These are phyloP conservation scores for Russula sp. DNA, from an alignment of 768 basidiomycete species.

Conservation along the genomic window DNA sequence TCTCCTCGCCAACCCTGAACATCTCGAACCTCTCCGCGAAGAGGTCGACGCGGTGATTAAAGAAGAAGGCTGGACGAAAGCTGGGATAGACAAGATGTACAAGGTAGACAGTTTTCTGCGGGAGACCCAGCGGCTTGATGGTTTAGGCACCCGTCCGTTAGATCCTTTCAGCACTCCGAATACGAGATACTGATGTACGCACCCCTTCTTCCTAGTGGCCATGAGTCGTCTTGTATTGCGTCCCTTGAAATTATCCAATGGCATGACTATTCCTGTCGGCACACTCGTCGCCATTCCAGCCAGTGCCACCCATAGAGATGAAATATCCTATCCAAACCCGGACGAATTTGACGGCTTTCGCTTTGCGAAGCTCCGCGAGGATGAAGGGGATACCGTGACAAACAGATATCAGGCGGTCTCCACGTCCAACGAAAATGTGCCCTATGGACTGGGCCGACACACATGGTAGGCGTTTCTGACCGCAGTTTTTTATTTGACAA, in stretches of 20 bases:
- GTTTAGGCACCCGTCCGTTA: conserved; percentile 3
- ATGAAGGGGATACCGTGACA: conserved; percentile 19
- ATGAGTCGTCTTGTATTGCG: conserved; percentile 32
- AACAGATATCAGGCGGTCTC: background rate
- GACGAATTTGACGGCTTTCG: conserved; percentile 43
- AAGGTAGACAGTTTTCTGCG: conserved; percentile 40
- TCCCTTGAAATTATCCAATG: conserved; percentile 38
- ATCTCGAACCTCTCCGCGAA: conserved; percentile 31
- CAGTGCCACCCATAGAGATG: conserved; percentile 40
- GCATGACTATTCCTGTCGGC: conserved; percentile 41
- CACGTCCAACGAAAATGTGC: background rate
- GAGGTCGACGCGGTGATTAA: conserved; percentile 29
- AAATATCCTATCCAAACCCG: conserved; percentile 43
- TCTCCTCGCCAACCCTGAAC: conserved; percentile 32
- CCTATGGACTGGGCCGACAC: background rate
- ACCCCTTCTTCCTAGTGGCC: conserved; percentile 17
- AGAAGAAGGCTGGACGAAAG: conserved; percentile 20
- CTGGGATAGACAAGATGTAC: conserved; percentile 30
- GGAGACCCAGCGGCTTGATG: conserved; percentile 35
- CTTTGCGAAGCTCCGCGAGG: conserved; percentile 37
- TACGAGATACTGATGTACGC: background rate
- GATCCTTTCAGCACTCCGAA: background rate
- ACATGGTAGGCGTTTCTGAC: background rate
- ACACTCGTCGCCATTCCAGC: conserved; percentile 39
- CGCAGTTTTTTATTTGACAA: background rate